Base-by-base conservation (phyloP, 768 basidiomycete species). In the Pholiota conissans region DNA sequence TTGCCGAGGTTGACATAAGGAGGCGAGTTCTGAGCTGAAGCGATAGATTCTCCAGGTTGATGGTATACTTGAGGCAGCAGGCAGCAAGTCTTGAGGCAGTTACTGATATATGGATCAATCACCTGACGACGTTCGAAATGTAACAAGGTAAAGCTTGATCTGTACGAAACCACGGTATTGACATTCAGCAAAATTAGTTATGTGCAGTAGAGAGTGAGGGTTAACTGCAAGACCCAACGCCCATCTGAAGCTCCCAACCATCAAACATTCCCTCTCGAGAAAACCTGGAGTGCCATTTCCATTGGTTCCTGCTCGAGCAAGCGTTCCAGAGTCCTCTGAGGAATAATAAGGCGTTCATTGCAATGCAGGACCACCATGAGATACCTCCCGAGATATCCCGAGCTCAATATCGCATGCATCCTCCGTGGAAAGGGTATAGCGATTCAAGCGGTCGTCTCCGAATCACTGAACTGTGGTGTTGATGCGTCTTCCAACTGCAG, bases 401-500 rank as follows among this genome's bases (percentile, higher is more conserved):
- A n/a, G n/a, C n/a, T n/a, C n/a, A n/a, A n/a, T n/a, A n/a, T n/a
- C n/a, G n/a, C n/a, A n/a, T n/a, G n/a, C n/a, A n/a, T n/a, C n/a
- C n/a, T n/a, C n/a, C n/a, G n/a, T n/a, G n/a, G n/a, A 32, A 32
- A 18, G 39, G 42, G 22, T 45, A 45, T 45, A 11, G 22, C 5
- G 9, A 24, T 39, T 39, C 8, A 39, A 39, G 14, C 37, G 20
- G 37, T 39, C n/a, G 14, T 39, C 37, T 39, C 37, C 37, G n/a
- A n/a, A n/a, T n/a, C n/a, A n/a, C n/a, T n/a, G n/a, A n/a, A n/a
- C n/a, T n/a, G n/a, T n/a, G n/a, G n/a, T n/a, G n/a, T n/a, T n/a
- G n/a, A n/a, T 20, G 30, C 35, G n/a, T 61, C 59, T 39, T 60
- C 57, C 29, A 63, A 64, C 27, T 75, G 50, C 28, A 84, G 63